These are phyloP conservation scores for Tinospora cordifolia DNA, from an alignment of 164 flowering plant species.

Conservation along the genomic window DNA sequence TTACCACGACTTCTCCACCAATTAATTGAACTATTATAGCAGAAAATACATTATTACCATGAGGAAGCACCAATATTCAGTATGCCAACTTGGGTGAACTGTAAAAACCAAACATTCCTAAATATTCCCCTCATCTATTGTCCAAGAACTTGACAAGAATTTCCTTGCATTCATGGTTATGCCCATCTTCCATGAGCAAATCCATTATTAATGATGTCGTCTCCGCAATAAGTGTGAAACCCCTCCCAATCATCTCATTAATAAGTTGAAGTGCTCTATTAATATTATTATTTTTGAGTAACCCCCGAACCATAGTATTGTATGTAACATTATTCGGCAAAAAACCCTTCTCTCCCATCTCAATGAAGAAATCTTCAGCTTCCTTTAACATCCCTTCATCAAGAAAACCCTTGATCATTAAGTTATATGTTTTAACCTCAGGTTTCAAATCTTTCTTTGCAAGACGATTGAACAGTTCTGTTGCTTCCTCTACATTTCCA, in stretches of 20 bases:
- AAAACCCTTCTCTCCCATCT: conserved; percentile 21
- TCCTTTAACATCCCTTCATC: conserved; percentile 12
- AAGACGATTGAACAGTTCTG: conserved; percentile 6
- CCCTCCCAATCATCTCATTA: conserved; percentile 14
- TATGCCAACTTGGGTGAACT: no score
- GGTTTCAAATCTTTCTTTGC: conserved; percentile 14
- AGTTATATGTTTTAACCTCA: conserved; percentile 8
- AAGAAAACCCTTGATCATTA: conserved; percentile 20
- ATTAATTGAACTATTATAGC: no score
- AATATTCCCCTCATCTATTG: neutral
- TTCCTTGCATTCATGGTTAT: neutral
- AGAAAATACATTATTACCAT: no score
- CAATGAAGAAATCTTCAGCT: conserved; percentile 14
- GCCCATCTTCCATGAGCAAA: conserved; percentile 4
- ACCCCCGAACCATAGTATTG: conserved; percentile 10
- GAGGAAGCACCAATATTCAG: no score
- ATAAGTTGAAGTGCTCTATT: conserved; percentile 1
- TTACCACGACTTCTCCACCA: no score
- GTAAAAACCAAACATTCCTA: no score
- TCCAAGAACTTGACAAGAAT: neutral
- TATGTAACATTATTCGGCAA: conserved; percentile 17
- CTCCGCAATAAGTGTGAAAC: conserved; percentile 3
- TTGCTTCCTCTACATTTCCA: conserved; percentile 14
- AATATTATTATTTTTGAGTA: conserved; percentile 9
- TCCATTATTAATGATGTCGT: neutral